Conservation (phyloP, 1,284 basidiomycete species). For the Ceratobasidium sp. region DNA sequence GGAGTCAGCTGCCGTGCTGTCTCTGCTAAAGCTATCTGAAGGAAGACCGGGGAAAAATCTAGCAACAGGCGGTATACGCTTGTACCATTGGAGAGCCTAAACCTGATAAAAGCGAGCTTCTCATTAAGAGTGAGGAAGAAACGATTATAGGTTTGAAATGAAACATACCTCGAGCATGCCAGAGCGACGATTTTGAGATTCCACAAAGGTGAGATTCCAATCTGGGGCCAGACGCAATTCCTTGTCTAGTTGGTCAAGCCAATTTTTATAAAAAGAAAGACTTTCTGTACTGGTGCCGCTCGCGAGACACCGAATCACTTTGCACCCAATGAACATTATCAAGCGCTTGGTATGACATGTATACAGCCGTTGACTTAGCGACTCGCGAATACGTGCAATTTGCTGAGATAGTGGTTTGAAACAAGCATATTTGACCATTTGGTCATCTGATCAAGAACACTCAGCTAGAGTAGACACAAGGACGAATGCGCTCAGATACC, state of each 20-base stretch:
- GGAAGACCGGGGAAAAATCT: background rate
- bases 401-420: conserved; percentile 8
- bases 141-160: too few species aligned
- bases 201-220: background rate
- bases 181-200: background rate
- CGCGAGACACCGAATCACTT: background rate
- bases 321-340: background rate
- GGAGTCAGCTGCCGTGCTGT: background rate
- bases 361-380: background rate
- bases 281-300: background rate
- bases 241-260: conserved; percentile 8
- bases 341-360: background rate
- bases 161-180: conserved; percentile 18
- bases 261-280: background rate
- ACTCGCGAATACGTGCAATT: background rate
- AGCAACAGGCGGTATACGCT: background rate
- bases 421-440: background rate
- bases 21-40: background rate
- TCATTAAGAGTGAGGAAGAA: background rate
- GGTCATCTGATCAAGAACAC: background rate
- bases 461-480: background rate
- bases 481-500: too few species aligned
- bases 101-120: conserved; percentile 13
- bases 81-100: background rate
- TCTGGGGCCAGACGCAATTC: background rate